These are phyloP conservation scores for Pseudoturritis turrita DNA, from an alignment of 345 rosid species.

Conservation along the genomic window DNA sequence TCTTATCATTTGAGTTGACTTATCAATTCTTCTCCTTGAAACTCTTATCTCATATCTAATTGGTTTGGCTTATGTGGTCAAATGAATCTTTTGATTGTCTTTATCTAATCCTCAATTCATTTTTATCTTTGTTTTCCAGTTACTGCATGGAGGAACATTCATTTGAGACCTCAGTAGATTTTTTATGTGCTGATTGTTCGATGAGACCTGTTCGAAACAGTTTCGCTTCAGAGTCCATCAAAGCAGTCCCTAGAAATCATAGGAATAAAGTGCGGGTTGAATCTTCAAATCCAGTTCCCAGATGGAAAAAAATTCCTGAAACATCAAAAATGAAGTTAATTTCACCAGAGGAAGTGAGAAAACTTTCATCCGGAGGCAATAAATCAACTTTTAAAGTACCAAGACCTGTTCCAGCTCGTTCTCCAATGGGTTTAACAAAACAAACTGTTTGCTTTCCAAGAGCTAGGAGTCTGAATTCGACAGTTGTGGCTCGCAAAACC, in stretches of 20 bases:
- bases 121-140: slow-evolving; percentile 25
- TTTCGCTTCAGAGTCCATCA: background rate
- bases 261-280: slow-evolving; percentile 14
- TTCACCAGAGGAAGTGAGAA: slow-evolving; percentile 38
- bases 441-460: background rate
- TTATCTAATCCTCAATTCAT: background rate
- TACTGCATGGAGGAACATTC: slow-evolving; percentile 36
- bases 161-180: slow-evolving; percentile 7
- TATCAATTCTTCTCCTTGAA: background rate
- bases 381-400: slow-evolving; percentile 16
- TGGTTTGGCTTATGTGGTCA: background rate
- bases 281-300: slow-evolving; percentile 22
- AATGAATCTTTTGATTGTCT: background rate
- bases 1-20: background rate
- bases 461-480: background rate
- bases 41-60: background rate
- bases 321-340: slow-evolving; percentile 45
- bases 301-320: slow-evolving; percentile 32
- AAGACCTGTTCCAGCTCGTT: slow-evolving; percentile 20
- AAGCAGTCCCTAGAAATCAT: background rate
- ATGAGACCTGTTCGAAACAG: slow-evolving; percentile 13
- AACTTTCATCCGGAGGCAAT: slow-evolving; percentile 27
- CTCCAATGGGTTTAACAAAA: slow-evolving; percentile 11
- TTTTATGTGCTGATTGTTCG: slow-evolving; percentile 39
- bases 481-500: slow-evolving; percentile 19